These are phyloP conservation scores for Poa annua DNA, from an alignment of 176 grass and related monocot species.

Conservation along the genomic window DNA sequence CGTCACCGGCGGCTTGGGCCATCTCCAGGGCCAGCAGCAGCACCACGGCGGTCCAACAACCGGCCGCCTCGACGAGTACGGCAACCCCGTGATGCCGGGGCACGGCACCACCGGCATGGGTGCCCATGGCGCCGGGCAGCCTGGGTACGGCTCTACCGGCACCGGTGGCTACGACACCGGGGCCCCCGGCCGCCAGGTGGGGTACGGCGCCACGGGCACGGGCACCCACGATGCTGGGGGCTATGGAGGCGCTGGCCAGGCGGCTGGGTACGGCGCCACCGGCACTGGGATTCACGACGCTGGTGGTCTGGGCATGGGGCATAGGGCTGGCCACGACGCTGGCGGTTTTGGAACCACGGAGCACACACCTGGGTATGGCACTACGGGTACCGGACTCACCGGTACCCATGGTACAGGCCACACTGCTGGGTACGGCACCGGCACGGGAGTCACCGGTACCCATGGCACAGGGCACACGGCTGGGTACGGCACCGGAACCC, in stretches of 20 bases:
- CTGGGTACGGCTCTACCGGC: slow-evolving; percentile 34
- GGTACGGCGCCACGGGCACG: slow-evolving; percentile 33
- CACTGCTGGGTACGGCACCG: background rate
- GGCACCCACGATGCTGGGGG: slow-evolving; percentile 31
- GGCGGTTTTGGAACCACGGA: background rate
- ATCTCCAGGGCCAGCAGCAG: slow-evolving; percentile 27
- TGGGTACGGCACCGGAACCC: background rate
- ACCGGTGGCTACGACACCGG: slow-evolving; percentile 25
- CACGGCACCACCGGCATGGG: slow-evolving; percentile 1
- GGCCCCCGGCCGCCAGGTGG: background rate
- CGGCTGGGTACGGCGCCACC: background rate
- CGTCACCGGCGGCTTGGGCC: slow-evolving; percentile 2
- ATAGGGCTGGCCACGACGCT: background rate
- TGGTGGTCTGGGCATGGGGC: background rate
- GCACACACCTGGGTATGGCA: background rate
- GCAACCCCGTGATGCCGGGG: slow-evolving; percentile 19
- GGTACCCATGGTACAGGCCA: background rate
- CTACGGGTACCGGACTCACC: background rate
- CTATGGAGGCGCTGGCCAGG: background rate
- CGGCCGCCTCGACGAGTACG: slow-evolving; percentile 38
- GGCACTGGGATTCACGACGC: slow-evolving; percentile 27
- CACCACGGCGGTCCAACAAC: slow-evolving; percentile 9
- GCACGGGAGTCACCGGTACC: background rate
- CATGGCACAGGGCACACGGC: background rate
- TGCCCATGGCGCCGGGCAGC: background rate